Percentiles rank a stretch among this genome's conserved stretches.
These are phyloP conservation scores for Boletus mariae DNA, from an alignment of 1,284 basidiomycete species.

Conservation along the genomic window DNA sequence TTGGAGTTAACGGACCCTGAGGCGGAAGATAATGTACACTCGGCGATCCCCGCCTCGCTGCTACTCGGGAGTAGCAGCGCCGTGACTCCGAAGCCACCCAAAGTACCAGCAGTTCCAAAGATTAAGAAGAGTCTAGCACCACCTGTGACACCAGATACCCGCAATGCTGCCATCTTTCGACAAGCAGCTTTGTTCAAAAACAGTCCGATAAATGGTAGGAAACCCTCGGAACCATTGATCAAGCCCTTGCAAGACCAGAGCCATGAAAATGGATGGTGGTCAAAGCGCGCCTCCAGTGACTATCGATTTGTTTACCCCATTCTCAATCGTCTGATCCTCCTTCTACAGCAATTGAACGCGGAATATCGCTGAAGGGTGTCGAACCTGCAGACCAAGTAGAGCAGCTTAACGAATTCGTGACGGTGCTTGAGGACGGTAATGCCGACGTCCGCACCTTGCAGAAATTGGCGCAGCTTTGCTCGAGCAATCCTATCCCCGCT, in stretches of 20 bases:
- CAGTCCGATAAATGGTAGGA: conserved; percentile 58
- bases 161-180: conserved; percentile 54
- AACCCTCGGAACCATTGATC: conserved; percentile 49
- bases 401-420: conserved; percentile 53
- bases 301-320: conserved; percentile 9
- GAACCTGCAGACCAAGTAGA: conserved; percentile 39
- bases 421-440: conserved; percentile 48
- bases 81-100: conserved; percentile 37
- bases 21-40: conserved; percentile 49
- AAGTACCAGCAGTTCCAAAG: conserved; percentile 22
- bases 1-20: conserved; percentile 77
- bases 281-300: conserved; percentile 62
- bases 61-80: conserved; percentile 44
- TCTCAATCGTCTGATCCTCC: conserved; percentile 13
- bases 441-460: conserved; percentile 53
- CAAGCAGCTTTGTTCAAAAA: conserved; percentile 77
- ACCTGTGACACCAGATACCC: conserved; percentile 63
- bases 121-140: conserved; percentile 28
- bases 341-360: conserved; percentile 48
- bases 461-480: conserved; percentile 58
- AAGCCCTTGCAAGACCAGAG: conserved; percentile 60
- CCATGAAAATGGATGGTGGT: conserved; percentile 74
- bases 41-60: conserved; percentile 55
- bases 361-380: conserved; percentile 38
- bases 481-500: conserved; percentile 51